These are phyloP conservation scores for Geopyxis carbonaria DNA, from an alignment of 495 filamentous ascomycete genomes.

Conservation along the genomic window DNA sequence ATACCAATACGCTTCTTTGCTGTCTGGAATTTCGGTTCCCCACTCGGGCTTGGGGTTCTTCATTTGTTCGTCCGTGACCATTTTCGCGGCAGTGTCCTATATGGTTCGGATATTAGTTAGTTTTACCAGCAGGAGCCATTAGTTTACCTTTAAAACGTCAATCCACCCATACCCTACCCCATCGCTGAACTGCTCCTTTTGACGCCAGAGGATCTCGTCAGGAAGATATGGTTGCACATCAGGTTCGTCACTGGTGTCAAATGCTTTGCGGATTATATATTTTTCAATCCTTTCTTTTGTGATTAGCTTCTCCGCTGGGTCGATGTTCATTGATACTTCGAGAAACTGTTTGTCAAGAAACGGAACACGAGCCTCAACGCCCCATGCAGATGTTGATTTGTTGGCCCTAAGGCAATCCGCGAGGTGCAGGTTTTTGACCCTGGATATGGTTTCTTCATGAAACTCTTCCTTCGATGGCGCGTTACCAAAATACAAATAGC, in stretches of 20 bases:
- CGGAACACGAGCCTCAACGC: conserved; percentile 90
- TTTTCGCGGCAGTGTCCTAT: conserved; percentile 61
- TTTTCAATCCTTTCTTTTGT: conserved; percentile 78
- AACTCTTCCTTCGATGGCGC: conserved; percentile 81
- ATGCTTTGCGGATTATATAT: conserved; percentile 91
- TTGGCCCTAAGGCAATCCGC: conserved; percentile 92
- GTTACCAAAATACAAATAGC: conserved; percentile 95
- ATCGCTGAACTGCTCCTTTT: conserved; percentile 98
- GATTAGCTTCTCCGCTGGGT: conserved; percentile 90
- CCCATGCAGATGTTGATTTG: conserved; percentile 98
- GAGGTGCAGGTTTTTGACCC: conserved; percentile 89
- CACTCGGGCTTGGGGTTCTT: conserved; percentile 91
- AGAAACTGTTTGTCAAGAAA: conserved; percentile 87
- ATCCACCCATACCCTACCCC: conserved; percentile 99
- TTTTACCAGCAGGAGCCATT: no score
- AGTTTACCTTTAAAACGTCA: conserved; percentile 56
- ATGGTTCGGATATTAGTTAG: not conserved
- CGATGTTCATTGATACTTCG: conserved; percentile 75
- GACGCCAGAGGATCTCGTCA: conserved; percentile 86
- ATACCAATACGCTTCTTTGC: conserved; percentile 97
- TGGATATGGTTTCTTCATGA: conserved; percentile 78
- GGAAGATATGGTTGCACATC: conserved; percentile 68
- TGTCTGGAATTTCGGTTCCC: conserved; percentile 79
- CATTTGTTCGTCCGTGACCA: conserved; percentile 92
- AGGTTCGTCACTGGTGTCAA: conserved; percentile 79